These are phyloP conservation scores for Aschersonia sp. DNA, from an alignment of 2,329 filamentous ascomycete species.

Conservation along the genomic window DNA sequence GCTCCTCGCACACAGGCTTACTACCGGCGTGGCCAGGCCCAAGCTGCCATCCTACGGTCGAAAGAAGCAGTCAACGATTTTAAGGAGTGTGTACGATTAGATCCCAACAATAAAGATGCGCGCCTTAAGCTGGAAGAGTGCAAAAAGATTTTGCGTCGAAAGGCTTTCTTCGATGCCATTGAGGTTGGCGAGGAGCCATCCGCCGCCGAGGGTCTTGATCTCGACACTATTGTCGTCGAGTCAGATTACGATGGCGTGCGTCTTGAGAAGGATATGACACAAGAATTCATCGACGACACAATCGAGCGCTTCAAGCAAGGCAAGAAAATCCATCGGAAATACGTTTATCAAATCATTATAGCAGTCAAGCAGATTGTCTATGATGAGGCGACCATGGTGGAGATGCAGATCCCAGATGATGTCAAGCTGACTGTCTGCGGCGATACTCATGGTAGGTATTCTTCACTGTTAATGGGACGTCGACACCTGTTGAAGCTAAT, in stretches of 20 bases:
- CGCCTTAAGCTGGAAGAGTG: conserved; percentile 85
- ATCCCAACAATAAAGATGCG: conserved; percentile 79
- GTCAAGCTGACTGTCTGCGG: conserved; percentile 85
- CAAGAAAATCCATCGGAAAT: conserved; percentile 92
- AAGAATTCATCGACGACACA: conserved; percentile 97
- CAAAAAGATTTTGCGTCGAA: conserved; percentile 83
- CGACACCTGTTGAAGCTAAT: background rate
- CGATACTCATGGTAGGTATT: conserved; percentile 68
- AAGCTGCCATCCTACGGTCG: conserved; percentile 80
- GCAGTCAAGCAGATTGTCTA: conserved; percentile 82
- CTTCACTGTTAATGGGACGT: background rate
- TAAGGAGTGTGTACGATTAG: conserved; percentile 76
- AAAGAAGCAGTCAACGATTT: conserved; percentile 86
- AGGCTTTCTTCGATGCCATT: conserved; percentile 90
- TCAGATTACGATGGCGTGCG: conserved; percentile 71
- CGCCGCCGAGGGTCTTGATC: conserved; percentile 76
- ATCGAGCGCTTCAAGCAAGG: conserved; percentile 88
- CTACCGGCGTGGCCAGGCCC: conserved; percentile 83
- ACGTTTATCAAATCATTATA: conserved; percentile 91
- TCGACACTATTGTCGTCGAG: conserved; percentile 76
- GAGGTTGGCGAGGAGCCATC: conserved; percentile 87
- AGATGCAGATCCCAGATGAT: conserved; percentile 67
- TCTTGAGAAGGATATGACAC: conserved; percentile 73
- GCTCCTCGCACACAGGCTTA: conserved; percentile 49
- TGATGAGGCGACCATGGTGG: conserved; percentile 92